phyloP scores from a whole-genome alignment of 345 rosid genomes.

The Pugionium dolabratum region DNA sequence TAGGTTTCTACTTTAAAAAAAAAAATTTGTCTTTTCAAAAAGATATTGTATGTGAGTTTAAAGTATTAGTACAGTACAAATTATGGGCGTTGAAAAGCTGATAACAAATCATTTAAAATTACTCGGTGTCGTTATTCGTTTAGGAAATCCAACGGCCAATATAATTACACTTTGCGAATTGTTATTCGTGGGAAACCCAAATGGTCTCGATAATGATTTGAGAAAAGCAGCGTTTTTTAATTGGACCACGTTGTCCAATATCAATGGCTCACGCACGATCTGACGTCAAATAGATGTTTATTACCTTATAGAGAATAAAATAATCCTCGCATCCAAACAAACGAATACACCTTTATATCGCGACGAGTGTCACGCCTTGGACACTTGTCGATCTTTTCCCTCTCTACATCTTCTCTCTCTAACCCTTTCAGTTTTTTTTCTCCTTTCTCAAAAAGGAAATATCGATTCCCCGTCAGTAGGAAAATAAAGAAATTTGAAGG shows the following conservation, averaged over 20 bases:
- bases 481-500: slow-evolving; percentile 22
- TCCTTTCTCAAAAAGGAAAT: slow-evolving; percentile 28
- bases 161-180: slow-evolving; percentile 42
- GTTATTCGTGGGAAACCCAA: slow-evolving; percentile 43
- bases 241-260: slow-evolving; percentile 62
- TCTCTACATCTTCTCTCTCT: background rate
- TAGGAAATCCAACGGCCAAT: slow-evolving; percentile 44
- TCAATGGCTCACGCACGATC: slow-evolving; percentile 34
- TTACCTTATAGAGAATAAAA: slow-evolving; percentile 32
- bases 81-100: too few species aligned
- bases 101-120: too few species aligned
- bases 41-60: too few species aligned
- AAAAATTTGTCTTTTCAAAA: too few species aligned
- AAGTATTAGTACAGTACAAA: too few species aligned
- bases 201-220: slow-evolving; percentile 40
- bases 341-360: slow-evolving; percentile 50
- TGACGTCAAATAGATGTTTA: slow-evolving; percentile 22
- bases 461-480: slow-evolving; percentile 7
- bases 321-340: slow-evolving; percentile 37
- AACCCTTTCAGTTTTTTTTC: slow-evolving; percentile 26
- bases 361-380: slow-evolving; percentile 66
- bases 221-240: slow-evolving; percentile 29
- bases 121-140: slow-evolving; percentile 11
- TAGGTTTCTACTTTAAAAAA: background rate
- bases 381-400: slow-evolving; percentile 75